Evolutionary conservation across 805 yeast genomes (phyloP).

Genomic region (Pichia gijzeniarum): DNA sequence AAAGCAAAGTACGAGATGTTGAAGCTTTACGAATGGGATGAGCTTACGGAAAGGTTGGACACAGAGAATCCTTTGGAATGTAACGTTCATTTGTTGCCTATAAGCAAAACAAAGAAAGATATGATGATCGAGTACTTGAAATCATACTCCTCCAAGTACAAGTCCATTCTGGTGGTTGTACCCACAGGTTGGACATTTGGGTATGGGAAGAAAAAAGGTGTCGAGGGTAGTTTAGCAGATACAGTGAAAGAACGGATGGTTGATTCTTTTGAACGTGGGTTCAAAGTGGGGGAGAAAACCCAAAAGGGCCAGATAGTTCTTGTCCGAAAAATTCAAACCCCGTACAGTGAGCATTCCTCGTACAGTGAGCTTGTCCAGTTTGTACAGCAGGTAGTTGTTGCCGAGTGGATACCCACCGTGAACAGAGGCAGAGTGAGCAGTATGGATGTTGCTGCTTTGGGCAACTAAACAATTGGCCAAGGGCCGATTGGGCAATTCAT

Average conservation of each 20-base stretch:
- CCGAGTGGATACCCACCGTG: conserved; percentile 74
- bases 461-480: too few species aligned
- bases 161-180: conserved; percentile 60
- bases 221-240: neutral
- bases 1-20: conserved; percentile 42
- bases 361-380: conserved; percentile 72
- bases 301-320: conserved; percentile 12
- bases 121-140: conserved; percentile 45
- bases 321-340: conserved; percentile 31
- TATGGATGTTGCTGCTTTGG: too few species aligned
- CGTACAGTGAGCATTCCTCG: conserved; percentile 93
- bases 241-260: neutral
- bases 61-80: conserved; percentile 39
- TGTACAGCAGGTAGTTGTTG: conserved; percentile 44
- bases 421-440: conserved; percentile 21
- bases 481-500: conserved; percentile 18
- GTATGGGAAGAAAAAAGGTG: conserved; percentile 11
- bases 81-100: conserved; percentile 67
- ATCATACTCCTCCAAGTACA: conserved; percentile 40
- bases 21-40: conserved; percentile 39
- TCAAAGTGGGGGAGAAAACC: conserved; percentile 2
- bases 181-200: conserved; percentile 92
- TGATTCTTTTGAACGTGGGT: conserved; percentile 10
- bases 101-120: conserved; percentile 47
- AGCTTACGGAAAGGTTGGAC: conserved; percentile 33